These are phyloP conservation scores for Trichoderma sp. DNA, from an alignment of 2,329 filamentous ascomycete species.

Conservation along the genomic window DNA sequence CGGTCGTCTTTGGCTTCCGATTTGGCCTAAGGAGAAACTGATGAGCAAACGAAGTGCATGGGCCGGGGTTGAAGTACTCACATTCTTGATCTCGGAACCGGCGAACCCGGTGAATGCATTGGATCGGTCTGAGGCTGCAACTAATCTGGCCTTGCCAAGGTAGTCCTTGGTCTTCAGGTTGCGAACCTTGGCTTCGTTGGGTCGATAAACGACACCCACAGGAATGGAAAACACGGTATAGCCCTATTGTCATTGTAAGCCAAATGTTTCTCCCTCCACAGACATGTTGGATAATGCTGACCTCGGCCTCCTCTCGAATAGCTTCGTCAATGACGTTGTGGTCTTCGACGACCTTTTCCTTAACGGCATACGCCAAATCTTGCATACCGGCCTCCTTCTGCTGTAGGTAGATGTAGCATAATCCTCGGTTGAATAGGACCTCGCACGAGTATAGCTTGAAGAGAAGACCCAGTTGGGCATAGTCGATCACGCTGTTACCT, in stretches of 20 bases:
- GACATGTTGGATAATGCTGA: conserved; percentile 41
- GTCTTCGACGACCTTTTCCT: conserved; percentile 94
- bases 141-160: conserved; percentile 88
- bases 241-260: conserved; percentile 55
- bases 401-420: conserved; percentile 96
- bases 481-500: conserved; percentile 97
- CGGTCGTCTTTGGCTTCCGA: conserved; percentile 70
- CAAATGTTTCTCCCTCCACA: not conserved
- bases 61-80: conserved; percentile 34
- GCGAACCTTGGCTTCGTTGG: conserved; percentile 96
- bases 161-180: conserved; percentile 98
- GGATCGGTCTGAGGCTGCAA: conserved; percentile 78
- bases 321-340: conserved; percentile 98
- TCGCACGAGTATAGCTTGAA: conserved; percentile 98
- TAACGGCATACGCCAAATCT: conserved; percentile 84
- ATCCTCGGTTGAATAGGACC: conserved; percentile 91
- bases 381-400: conserved; percentile 88
- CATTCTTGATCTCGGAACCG: conserved; percentile 75
- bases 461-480: conserved; percentile 89
- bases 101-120: conserved; percentile 82
- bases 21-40: conserved; percentile 43
- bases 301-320: conserved; percentile 88
- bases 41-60: not conserved
- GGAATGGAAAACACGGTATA: conserved; percentile 99
- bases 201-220: conserved; percentile 90